Base-by-base conservation (phyloP, 805 yeast species). In the Yamadazyma philogaea region DNA sequence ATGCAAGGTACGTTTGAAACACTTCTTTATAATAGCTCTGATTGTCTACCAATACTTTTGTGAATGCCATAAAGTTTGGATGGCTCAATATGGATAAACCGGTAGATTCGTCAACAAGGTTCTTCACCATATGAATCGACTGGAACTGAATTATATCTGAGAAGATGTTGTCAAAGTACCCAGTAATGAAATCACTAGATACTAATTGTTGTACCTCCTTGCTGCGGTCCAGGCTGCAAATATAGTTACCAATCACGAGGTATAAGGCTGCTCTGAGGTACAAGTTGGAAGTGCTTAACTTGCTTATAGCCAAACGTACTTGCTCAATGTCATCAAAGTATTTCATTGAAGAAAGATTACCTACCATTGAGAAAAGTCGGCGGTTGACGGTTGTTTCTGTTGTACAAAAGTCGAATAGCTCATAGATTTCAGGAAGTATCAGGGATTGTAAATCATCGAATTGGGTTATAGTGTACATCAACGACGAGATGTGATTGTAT, bases 101-200 rank as follows among this genome's bases (percentile, higher is more conserved):
- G 11, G 52, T 46, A 1, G 38, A 45, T 11, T 22, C 18, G 22
- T 47, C 52, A 45, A 68, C 38, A 20, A 61, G 33, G 45, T 68
- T 64, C 35, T 54, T 63, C 37, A 68, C 49, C 43, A 64, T 44
- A 47, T 70, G 74, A 34, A 62, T 49, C 5, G 63, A 54, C 48
- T 70, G 75, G 42, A 53, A 55, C 41, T 66, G 72, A 5, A 69
- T 56, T 6, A 68, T 56, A 42, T 70, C 74, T 20, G 51, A 52
- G 42, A 62, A 55, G 1, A 40, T 39, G 20, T 46, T 49, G 16
- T 42, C 34, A 40, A 56, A 63, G 36, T 49, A 64, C 3, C 35
- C 32, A n/a, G 31, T 15, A 15, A 62, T 46, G 18, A 66, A 58
- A 3, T 15, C 16, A 7, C 42, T 22, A 6, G 30, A 19, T 8